Conservation (phyloP, 2,329 filamentous ascomycete genomes). For the Fusarium sp. region DNA sequence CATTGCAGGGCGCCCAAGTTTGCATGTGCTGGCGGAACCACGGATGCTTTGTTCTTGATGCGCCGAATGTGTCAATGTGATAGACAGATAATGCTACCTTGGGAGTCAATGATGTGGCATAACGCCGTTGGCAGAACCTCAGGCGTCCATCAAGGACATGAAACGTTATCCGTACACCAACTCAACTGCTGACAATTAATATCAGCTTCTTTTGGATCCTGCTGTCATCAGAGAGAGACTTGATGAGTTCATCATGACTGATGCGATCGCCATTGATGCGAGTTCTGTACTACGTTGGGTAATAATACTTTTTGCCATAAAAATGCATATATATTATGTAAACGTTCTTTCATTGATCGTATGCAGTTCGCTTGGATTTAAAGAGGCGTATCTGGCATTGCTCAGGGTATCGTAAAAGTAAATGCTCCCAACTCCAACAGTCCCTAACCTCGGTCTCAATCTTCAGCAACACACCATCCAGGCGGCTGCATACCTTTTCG, state of each 20-base stretch:
- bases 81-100: constrained; percentile 21
- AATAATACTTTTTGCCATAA: not conserved
- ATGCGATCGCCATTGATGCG: not conserved
- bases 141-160: not conserved
- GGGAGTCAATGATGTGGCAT: constrained; percentile 38
- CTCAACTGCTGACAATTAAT: not conserved
- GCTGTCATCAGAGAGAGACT: not conserved
- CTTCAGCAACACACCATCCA: constrained; percentile 38
- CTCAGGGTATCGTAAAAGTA: constrained; percentile 34
- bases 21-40: constrained; percentile 21
- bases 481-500: constrained; percentile 30
- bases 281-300: not conserved
- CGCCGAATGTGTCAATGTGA: constrained; percentile 10
- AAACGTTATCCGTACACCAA: constrained; percentile 6
- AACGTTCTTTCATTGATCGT: not conserved
- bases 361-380: not conserved
- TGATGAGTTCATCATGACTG: not conserved
- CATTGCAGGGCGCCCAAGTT: not conserved
- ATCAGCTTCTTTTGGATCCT: not conserved
- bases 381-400: not conserved
- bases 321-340: not conserved
- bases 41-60: constrained; percentile 2
- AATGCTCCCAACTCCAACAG: constrained; percentile 16
- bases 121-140: constrained; percentile 29
- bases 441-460: not conserved